Evolutionary conservation across 257 asterid species (phyloP).

Genomic region (Rauvolfia tetraphylla): DNA sequence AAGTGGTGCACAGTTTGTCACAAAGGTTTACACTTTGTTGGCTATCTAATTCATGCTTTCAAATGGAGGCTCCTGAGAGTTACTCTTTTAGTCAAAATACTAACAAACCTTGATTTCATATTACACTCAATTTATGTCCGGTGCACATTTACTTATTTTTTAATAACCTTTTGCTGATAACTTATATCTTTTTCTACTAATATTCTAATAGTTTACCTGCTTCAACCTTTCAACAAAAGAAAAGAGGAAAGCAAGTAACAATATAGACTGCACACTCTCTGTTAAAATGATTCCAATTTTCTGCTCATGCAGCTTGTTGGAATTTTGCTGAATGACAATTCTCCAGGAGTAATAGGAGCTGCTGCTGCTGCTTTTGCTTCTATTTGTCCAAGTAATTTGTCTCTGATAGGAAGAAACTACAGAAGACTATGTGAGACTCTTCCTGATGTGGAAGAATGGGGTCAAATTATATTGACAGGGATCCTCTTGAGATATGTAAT

Average conservation of each 20-base stretch:
- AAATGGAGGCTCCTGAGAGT: slow-evolving; percentile 14
- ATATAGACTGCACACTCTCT: neutral
- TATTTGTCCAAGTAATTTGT: slow-evolving; percentile 77
- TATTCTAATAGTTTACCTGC: neutral
- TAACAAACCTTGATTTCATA: neutral
- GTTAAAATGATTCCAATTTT: slow-evolving; percentile 13
- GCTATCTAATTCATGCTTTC: slow-evolving; percentile 10
- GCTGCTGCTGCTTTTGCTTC: slow-evolving; percentile 95
- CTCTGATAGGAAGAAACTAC: slow-evolving; percentile 75
- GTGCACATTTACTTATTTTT: neutral
- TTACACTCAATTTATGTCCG: neutral
- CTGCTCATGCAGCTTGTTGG: slow-evolving; percentile 63
- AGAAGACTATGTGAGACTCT: slow-evolving; percentile 85
- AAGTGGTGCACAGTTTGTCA: neutral
- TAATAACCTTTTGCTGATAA: neutral
- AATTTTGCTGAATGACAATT: slow-evolving; percentile 75
- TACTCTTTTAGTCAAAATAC: neutral
- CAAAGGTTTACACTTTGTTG: neutral
- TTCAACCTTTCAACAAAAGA: neutral
- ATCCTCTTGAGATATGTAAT: slow-evolving; percentile 77
- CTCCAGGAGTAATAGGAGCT: slow-evolving; percentile 97
- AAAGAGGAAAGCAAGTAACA: neutral
- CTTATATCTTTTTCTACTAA: neutral
- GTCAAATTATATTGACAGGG: slow-evolving; percentile 83
- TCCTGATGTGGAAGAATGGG: slow-evolving; percentile 99